Evolutionary conservation across 1,284 basidiomycete genomes (phyloP).

Genomic region (Leccinum laetum): DNA sequence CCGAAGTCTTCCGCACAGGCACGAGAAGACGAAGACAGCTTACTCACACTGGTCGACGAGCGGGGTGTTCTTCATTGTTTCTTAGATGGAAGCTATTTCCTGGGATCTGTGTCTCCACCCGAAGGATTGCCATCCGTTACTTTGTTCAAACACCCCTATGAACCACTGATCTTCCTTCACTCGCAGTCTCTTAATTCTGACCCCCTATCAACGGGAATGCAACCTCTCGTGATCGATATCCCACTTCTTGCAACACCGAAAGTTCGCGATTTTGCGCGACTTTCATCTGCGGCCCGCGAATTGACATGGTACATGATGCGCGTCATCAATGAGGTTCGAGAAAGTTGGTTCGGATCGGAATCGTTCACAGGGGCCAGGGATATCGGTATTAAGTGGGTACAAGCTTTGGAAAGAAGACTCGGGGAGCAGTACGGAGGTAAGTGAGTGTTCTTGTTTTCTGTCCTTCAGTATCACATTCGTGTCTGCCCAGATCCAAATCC

Average conservation of each 20-base stretch:
- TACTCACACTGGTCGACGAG: constrained; percentile 61
- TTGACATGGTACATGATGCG: constrained; percentile 70
- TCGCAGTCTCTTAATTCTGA: constrained; percentile 31
- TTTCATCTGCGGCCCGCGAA: constrained; percentile 70
- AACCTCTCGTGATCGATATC: constrained; percentile 51
- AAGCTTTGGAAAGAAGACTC: constrained; percentile 60
- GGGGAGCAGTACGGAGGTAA: constrained; percentile 62
- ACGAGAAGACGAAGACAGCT: constrained; percentile 53
- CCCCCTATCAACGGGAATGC: constrained; percentile 36
- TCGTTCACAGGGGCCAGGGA: constrained; percentile 64
- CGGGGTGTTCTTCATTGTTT: constrained; percentile 60
- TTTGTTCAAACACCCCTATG: constrained; percentile 49
- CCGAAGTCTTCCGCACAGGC: constrained; percentile 15
- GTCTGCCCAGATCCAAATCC: constrained; percentile 50
- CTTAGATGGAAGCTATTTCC: constrained; percentile 79
- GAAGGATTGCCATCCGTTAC: constrained; percentile 40
- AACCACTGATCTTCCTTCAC: constrained; percentile 50
- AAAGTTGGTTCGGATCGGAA: constrained; percentile 70
- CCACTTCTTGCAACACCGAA: constrained; percentile 56
- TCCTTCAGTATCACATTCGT: constrained; percentile 10
- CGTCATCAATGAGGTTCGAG: constrained; percentile 68
- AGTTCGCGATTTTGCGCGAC: constrained; percentile 64
- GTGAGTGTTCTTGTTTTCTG: constrained; percentile 32
- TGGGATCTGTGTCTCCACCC: constrained; percentile 55
- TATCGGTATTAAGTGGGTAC: constrained; percentile 72